Conservation (phyloP, 2,329 filamentous ascomycete genomes). For the Xylaria digitata region DNA sequence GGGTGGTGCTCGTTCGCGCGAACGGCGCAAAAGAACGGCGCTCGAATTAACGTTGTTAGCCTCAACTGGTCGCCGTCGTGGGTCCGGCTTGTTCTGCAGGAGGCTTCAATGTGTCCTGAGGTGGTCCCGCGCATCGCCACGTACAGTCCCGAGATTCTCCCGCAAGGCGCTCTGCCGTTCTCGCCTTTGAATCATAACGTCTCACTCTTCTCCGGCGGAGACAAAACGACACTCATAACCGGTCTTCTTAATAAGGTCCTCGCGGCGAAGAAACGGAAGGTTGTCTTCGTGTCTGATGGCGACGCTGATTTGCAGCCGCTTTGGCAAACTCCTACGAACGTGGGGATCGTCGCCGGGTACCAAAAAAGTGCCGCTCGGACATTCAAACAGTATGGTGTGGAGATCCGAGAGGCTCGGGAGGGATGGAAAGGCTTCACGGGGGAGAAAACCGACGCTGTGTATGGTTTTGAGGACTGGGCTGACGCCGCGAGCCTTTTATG, state of each 20-base stretch:
- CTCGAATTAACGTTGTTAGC: constrained; percentile 27
- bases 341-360: constrained; percentile 32
- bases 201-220: constrained; percentile 29
- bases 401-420: constrained; percentile 17
- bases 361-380: constrained; percentile 21
- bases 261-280: constrained; percentile 8
- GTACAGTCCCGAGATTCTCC: constrained; percentile 33
- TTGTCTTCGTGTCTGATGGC: constrained; percentile 32
- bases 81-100: constrained; percentile 30
- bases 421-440: constrained; percentile 34
- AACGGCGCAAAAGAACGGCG: constrained; percentile 15
- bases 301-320: constrained; percentile 29
- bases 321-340: constrained; percentile 29
- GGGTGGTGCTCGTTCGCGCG: constrained; percentile 34
- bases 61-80: constrained; percentile 34
- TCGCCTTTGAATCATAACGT: constrained; percentile 20
- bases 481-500: constrained; percentile 25
- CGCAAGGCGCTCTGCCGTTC: constrained; percentile 14
- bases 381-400: constrained; percentile 25
- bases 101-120: constrained; percentile 24
- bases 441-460: constrained; percentile 20
- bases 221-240: constrained; percentile 22
- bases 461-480: constrained; percentile 32
- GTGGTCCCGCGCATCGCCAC: constrained; percentile 16
- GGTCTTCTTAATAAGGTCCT: constrained; percentile 10